Evolutionary conservation across 306 rosid genomes (phyloP).

Genomic region (Fagus crenata): DNA sequence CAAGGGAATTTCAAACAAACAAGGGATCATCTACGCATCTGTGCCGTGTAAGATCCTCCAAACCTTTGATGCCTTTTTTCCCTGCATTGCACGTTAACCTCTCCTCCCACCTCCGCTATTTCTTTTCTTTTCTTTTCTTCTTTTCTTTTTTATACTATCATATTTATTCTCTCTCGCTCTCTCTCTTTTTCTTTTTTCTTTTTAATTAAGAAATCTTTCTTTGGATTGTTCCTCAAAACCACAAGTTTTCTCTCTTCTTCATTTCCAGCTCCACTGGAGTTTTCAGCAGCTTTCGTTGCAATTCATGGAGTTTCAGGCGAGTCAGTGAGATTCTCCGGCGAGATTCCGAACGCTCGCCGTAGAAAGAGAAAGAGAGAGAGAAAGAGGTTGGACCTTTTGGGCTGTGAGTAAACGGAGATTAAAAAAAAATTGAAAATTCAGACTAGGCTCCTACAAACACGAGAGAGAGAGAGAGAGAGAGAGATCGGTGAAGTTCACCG

Average conservation of each 20-base stretch:
- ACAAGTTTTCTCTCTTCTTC: slow-evolving; percentile 5
- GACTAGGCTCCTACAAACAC: slow-evolving; percentile 29
- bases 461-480: slow-evolving; percentile 25
- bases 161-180: background rate
- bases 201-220: no score
- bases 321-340: slow-evolving; percentile 40
- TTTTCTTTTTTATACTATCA: background rate
- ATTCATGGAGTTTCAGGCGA: slow-evolving; percentile 24
- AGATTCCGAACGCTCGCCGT: slow-evolving; percentile 55
- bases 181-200: no score
- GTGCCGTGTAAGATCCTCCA: slow-evolving; percentile 60
- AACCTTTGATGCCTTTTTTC: slow-evolving; percentile 47
- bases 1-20: slow-evolving; percentile 43
- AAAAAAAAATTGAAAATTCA: background rate
- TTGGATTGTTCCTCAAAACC: slow-evolving; percentile 11
- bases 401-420: slow-evolving; percentile 4
- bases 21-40: slow-evolving; percentile 50
- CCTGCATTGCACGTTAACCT: slow-evolving; percentile 60
- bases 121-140: background rate
- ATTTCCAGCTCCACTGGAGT: slow-evolving; percentile 20
- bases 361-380: no score
- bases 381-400: background rate
- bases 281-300: slow-evolving; percentile 8
- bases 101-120: background rate
- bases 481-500: slow-evolving; percentile 13